Conservation (phyloP, 257 asterid species). For the Fraxinus pennsylvanica region DNA sequence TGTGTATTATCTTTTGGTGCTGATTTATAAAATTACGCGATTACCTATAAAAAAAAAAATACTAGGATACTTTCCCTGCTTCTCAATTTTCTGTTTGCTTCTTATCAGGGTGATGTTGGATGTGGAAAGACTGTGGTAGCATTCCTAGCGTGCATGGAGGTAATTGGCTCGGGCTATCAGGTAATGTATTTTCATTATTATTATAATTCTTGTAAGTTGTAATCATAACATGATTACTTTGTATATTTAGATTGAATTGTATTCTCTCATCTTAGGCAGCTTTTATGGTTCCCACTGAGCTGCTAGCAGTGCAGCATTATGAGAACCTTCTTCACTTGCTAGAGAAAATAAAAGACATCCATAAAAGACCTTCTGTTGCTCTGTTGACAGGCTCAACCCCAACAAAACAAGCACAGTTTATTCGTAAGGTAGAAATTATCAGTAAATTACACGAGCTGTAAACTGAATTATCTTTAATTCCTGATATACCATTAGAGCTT, state of each 20-base stretch:
- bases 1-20: no score
- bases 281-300: constrained; percentile 98
- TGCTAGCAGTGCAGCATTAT: constrained; percentile 91
- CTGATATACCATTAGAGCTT: constrained; percentile 15
- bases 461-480: constrained; percentile 4
- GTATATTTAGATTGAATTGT: constrained; percentile 18
- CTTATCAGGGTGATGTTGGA: constrained; percentile 90
- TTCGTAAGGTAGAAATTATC: constrained; percentile 56
- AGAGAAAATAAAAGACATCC: constrained; percentile 49
- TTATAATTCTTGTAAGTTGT: not conserved
- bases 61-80: not conserved
- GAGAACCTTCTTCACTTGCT: constrained; percentile 72
- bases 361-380: constrained; percentile 69
- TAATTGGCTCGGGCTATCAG: constrained; percentile 85
- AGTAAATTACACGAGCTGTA: not conserved
- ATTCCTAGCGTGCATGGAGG: constrained; percentile 95
- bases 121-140: constrained; percentile 98
- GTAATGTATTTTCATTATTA: constrained; percentile 29
- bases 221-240: not conserved
- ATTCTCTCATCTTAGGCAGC: constrained; percentile 69
- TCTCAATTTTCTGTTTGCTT: not conserved
- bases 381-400: constrained; percentile 90
- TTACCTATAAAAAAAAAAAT: not conserved
- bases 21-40: no score
- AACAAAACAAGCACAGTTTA: constrained; percentile 61